Percentiles rank a stretch among this genome's conserved stretches.
Evolutionary conservation across 495 filamentous ascomycete genomes (phyloP).

Genomic region (Cenococcum geophilum): DNA sequence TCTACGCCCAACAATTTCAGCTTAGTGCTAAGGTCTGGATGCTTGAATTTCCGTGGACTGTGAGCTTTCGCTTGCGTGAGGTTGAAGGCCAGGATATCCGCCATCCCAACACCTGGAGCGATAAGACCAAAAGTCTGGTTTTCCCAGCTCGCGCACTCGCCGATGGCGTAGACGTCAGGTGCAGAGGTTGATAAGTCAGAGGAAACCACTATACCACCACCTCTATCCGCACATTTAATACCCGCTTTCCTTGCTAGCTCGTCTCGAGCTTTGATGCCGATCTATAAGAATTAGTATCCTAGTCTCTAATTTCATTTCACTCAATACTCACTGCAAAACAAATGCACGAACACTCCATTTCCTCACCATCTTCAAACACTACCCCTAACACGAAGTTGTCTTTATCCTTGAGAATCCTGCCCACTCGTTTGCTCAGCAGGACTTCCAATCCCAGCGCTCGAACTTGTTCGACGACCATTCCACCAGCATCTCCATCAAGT

Average conservation of each 20-base stretch:
- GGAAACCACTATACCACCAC: slow-evolving; percentile 72
- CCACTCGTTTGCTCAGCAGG: slow-evolving; percentile 70
- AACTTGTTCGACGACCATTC: slow-evolving; percentile 80
- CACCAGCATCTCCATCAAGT: slow-evolving; percentile 77
- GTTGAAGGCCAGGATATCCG: slow-evolving; percentile 91
- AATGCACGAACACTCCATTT: slow-evolving; percentile 74
- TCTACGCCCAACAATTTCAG: slow-evolving; percentile 90
- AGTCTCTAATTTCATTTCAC: not conserved
- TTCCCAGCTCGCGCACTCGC: slow-evolving; percentile 93
- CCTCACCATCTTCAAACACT: slow-evolving; percentile 77
- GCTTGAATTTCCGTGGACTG: slow-evolving; percentile 63
- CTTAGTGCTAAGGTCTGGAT: slow-evolving; percentile 89
- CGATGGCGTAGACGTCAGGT: slow-evolving; percentile 79
- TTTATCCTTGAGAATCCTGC: slow-evolving; percentile 61
- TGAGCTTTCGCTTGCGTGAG: slow-evolving; percentile 76
- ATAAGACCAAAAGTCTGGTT: slow-evolving; percentile 91
- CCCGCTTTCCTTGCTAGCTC: slow-evolving; percentile 66
- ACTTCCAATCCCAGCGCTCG: slow-evolving; percentile 76
- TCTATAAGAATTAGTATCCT: slow-evolving; percentile 37
- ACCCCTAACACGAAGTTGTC: slow-evolving; percentile 68
- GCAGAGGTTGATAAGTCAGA: slow-evolving; percentile 66
- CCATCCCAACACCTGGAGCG: slow-evolving; percentile 93
- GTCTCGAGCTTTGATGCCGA: slow-evolving; percentile 80
- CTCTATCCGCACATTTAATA: slow-evolving; percentile 67
- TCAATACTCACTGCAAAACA: slow-evolving; percentile 68